phyloP scores from a whole-genome alignment of 345 rosid species.

The Sapria himalayana region DNA sequence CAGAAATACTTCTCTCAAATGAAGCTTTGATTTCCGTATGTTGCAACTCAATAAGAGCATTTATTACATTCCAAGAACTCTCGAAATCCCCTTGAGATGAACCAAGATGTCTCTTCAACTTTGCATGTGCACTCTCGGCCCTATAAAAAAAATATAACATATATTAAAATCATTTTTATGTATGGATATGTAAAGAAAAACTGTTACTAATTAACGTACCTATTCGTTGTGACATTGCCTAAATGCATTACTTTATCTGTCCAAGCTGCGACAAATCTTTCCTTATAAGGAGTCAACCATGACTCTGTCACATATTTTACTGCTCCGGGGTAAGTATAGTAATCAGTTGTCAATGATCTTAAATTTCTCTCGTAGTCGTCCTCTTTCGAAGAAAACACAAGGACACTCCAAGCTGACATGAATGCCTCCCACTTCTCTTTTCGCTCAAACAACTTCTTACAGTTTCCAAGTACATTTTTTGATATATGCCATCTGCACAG shows the following conservation, averaged over 20 bases:
- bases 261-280: constrained; percentile 9
- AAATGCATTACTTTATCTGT: constrained; percentile 8
- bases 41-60: constrained; percentile 6
- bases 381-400: constrained; percentile 6
- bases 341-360: constrained; percentile 5
- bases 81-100: constrained; percentile 5
- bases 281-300: constrained; percentile 6
- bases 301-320: constrained; percentile 5
- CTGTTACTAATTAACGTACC: too few species aligned
- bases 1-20: constrained; percentile 6
- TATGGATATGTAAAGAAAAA: too few species aligned
- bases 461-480: constrained; percentile 1
- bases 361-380: constrained; percentile 6
- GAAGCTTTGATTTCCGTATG: constrained; percentile 7
- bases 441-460: constrained; percentile 7
- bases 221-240: constrained; percentile 7
- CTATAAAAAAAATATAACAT: constrained; percentile 2
- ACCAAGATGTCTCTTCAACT: constrained; percentile 7
- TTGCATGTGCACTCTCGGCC: constrained; percentile 7
- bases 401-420: constrained; percentile 5
- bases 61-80: constrained; percentile 3
- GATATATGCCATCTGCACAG: constrained; percentile 7
- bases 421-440: constrained; percentile 8
- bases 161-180: too few species aligned
- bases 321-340: constrained; percentile 4